These are phyloP conservation scores for Saccharum spontaneum DNA, from an alignment of 176 grass and related monocot species.

Conservation along the genomic window DNA sequence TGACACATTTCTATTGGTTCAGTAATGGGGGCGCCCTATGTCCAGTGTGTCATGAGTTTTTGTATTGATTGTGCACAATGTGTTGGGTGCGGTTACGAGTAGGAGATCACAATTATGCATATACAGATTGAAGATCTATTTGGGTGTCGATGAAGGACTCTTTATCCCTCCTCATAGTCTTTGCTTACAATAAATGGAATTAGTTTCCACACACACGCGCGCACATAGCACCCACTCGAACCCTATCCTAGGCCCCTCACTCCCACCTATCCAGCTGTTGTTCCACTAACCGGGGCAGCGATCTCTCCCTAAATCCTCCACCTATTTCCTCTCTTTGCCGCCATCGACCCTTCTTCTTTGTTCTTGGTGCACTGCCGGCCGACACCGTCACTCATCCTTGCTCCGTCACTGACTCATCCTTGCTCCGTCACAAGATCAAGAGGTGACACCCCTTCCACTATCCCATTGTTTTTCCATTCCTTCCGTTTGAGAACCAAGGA, in stretches of 20 bases:
- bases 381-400: background rate
- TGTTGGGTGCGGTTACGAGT: too few relatives aligned
- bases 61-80: too few relatives aligned
- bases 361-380: accelerated
- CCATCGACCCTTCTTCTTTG: background rate
- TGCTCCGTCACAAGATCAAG: background rate
- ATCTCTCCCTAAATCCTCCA: background rate
- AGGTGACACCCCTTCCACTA: background rate
- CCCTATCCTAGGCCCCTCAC: background rate
- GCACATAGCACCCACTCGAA: background rate
- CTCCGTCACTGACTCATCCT: background rate
- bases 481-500: background rate
- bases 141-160: too few relatives aligned
- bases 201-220: too few relatives aligned
- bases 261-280: background rate
- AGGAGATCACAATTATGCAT: too few relatives aligned
- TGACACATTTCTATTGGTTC: too few relatives aligned
- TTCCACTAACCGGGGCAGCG: background rate
- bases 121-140: too few relatives aligned
- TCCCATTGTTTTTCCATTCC: background rate
- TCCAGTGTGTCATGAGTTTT: too few relatives aligned
- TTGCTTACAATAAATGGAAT: too few relatives aligned
- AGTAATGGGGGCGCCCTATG: too few relatives aligned
- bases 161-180: too few relatives aligned
- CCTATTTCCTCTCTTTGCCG: background rate